Conservation (phyloP, 208 protist genomes). For the Angomonas deanei region DNA sequence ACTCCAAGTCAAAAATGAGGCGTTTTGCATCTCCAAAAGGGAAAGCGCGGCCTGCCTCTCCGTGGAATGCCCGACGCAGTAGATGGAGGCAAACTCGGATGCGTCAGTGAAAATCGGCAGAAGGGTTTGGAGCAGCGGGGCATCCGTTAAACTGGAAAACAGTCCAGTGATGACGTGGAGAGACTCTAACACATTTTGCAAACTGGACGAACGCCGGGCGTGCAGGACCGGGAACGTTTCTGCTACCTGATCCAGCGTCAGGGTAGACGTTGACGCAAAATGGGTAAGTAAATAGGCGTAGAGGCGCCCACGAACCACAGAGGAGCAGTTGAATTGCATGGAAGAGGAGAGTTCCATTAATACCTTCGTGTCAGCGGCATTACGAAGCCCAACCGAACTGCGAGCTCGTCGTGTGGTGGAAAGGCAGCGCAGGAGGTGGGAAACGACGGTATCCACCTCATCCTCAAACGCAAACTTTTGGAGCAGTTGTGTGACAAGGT, state of each 20-base stretch:
- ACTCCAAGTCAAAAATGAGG: no score
- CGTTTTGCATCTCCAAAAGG: no score
- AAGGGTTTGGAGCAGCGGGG: not conserved
- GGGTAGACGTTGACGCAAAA: not conserved
- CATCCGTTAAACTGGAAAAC: not conserved
- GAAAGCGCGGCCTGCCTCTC: no score
- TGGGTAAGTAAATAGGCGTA: not conserved
- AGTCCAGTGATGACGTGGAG: not conserved
- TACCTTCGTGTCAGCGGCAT: no score
- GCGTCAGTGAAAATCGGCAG: slow-evolving; percentile 8
- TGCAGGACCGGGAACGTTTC: not conserved
- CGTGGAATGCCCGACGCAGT: no score
- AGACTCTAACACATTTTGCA: not conserved
- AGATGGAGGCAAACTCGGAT: no score
- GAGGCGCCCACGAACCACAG: not conserved
- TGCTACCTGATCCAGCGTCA: not conserved
- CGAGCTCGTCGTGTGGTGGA: no score
- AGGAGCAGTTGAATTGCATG: not conserved
- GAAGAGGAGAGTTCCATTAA: not conserved
- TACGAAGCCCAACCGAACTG: no score
- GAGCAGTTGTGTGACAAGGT: slow-evolving; percentile 18
- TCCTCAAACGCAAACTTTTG: slow-evolving; percentile 45
- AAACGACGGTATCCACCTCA: no score
- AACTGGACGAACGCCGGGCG: not conserved
- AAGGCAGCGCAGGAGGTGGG: no score